These are phyloP conservation scores for Dillenia suffruticosa DNA, from an alignment of 164 flowering plant genomes.

Conservation along the genomic window DNA sequence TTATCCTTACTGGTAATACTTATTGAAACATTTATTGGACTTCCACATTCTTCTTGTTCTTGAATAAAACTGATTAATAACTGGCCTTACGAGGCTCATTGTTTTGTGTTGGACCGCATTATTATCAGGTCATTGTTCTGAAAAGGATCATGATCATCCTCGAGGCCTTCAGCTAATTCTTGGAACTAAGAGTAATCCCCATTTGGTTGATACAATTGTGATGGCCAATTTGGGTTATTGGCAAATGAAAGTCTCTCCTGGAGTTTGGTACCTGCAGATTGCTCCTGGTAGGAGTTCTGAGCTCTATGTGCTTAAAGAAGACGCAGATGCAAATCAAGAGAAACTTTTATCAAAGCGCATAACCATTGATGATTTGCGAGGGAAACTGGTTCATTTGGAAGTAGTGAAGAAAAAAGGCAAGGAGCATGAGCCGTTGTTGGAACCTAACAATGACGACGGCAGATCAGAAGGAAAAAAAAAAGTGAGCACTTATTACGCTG, in stretches of 20 bases:
- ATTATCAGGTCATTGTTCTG: slow-evolving; percentile 86
- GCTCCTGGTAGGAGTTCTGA: slow-evolving; percentile 98
- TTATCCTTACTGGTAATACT: slow-evolving; percentile 80
- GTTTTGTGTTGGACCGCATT: background rate
- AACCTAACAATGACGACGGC: slow-evolving; percentile 43
- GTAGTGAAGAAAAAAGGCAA: slow-evolving; percentile 83
- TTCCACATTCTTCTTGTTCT: background rate
- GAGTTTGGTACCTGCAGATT: slow-evolving; percentile 94
- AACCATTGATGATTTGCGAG: slow-evolving; percentile 76
- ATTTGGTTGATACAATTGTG: slow-evolving; percentile 94
- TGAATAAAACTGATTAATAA: background rate
- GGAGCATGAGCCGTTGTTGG: slow-evolving; percentile 78
- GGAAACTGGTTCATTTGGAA: slow-evolving; percentile 85
- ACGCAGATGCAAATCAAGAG: slow-evolving; percentile 31
- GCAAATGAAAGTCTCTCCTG: slow-evolving; percentile 99
- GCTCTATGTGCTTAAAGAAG: slow-evolving; percentile 64
- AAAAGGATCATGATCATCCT: slow-evolving; percentile 96
- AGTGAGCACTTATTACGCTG: slow-evolving; percentile 20
- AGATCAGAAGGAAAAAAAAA: slow-evolving; percentile 26
- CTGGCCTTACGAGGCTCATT: background rate
- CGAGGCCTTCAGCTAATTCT: slow-evolving; percentile 95
- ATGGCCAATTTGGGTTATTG: slow-evolving; percentile 98
- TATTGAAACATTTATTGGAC: background rate
- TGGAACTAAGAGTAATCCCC: slow-evolving; percentile 79
- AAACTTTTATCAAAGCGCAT: slow-evolving; percentile 51